A percentile compares a stretch with the other conserved stretches of the same genome.
Evolutionary conservation across 202 grass and related monocot species (phyloP).

Genomic region (Dendrocalamus latiflorus): DNA sequence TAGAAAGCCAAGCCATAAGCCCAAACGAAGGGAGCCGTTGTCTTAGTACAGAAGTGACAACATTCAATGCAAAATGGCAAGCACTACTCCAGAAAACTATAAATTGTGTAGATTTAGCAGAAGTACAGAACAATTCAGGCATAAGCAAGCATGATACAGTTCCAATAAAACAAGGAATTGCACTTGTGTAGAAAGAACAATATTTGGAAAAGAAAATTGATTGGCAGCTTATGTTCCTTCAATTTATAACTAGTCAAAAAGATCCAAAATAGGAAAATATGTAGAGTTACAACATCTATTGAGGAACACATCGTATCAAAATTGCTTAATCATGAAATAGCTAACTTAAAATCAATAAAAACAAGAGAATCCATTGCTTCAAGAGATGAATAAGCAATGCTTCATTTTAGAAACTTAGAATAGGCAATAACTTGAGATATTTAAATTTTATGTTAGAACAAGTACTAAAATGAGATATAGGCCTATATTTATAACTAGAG

Average conservation of each 20-base stretch:
- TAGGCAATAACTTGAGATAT: neutral
- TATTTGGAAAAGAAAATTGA: neutral
- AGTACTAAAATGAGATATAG: neutral
- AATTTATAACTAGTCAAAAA: neutral
- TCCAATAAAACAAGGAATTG: neutral
- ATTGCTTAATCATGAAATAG: neutral
- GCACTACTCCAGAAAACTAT: neutral
- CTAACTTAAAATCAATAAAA: neutral
- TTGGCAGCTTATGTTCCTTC: neutral
- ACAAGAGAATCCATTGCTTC: neutral
- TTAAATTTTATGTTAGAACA: neutral
- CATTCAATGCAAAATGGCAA: neutral
- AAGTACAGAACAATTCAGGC: neutral
- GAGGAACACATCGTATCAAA: neutral
- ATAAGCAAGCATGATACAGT: neutral
- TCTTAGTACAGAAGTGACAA: neutral
- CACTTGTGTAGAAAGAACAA: neutral
- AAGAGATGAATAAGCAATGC: neutral
- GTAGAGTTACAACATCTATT: neutral
- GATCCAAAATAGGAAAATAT: neutral
- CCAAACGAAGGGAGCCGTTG: too few relatives aligned
- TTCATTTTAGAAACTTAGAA: neutral
- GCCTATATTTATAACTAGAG: neutral
- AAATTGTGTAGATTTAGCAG: neutral
- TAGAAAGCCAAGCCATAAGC: too few relatives aligned